Conservation (phyloP, 2,329 filamentous ascomycete genomes). For the Ophiostoma australiae region DNA sequence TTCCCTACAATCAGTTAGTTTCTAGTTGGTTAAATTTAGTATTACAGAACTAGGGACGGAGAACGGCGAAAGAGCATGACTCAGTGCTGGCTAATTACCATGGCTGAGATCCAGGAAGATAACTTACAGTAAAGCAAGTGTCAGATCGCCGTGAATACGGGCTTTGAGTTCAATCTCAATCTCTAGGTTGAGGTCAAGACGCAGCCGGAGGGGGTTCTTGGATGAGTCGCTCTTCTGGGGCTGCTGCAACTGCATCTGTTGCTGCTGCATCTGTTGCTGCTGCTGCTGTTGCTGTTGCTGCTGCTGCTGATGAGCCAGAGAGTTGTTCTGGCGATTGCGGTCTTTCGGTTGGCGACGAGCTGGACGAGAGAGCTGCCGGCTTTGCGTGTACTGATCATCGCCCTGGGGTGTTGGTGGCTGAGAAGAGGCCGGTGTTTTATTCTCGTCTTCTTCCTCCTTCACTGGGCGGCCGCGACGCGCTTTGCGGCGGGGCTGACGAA, state of each 20-base stretch:
- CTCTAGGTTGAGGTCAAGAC: constrained; percentile 70
- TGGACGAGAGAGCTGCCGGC: background rate
- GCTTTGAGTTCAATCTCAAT: constrained; percentile 77
- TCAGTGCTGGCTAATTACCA: background rate
- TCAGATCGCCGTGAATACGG: constrained; percentile 72
- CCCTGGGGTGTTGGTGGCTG: background rate
- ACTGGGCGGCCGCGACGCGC: background rate
- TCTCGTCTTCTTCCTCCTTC: background rate
- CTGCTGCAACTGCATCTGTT: constrained; percentile 29
- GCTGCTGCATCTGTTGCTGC: constrained; percentile 28
- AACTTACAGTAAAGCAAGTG: constrained; percentile 63
- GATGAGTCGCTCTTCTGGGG: constrained; percentile 34
- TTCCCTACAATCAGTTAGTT: background rate
- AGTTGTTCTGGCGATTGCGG: background rate
- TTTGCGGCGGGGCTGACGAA: background rate
- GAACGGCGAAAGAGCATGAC: background rate
- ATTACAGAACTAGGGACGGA: background rate
- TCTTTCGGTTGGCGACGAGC: background rate
- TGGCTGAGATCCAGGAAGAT: background rate
- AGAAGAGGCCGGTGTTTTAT: background rate
- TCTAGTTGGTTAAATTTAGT: background rate
- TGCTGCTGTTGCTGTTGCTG: constrained; percentile 20
- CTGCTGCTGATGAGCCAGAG: background rate
- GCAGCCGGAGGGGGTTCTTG: constrained; percentile 62
- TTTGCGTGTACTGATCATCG: background rate